Evolutionary conservation across 495 filamentous ascomycete genomes (phyloP).

Genomic region (Hypoxylon cercidicola): DNA sequence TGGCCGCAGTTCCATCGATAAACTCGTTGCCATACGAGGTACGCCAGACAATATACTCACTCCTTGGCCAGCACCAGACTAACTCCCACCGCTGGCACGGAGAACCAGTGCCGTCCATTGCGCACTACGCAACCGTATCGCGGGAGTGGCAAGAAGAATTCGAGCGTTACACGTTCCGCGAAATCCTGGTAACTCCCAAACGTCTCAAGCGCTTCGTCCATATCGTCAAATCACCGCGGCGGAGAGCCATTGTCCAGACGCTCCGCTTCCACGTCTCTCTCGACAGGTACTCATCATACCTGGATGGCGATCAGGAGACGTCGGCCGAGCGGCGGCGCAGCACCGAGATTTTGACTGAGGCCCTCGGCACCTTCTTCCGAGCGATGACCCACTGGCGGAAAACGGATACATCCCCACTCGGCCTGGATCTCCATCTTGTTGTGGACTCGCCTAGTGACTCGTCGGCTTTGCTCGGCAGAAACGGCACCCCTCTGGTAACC

Average conservation of each 20-base stretch:
- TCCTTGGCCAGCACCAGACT: slow-evolving; percentile 27
- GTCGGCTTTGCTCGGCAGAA: slow-evolving; percentile 6
- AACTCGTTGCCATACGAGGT: slow-evolving; percentile 42
- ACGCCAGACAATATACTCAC: slow-evolving; percentile 37
- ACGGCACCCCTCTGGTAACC: slow-evolving; percentile 24
- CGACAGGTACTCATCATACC: slow-evolving; percentile 26
- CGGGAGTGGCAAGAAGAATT: slow-evolving; percentile 38
- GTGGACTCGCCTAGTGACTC: slow-evolving; percentile 37
- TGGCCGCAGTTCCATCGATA: slow-evolving; percentile 27
- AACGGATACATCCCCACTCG: slow-evolving; percentile 32
- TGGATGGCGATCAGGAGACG: slow-evolving; percentile 28
- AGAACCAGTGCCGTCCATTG: slow-evolving; percentile 6
- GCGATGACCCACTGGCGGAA: slow-evolving; percentile 28
- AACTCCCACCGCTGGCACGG: slow-evolving; percentile 14
- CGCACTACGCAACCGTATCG: slow-evolving; percentile 31
- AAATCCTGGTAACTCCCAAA: slow-evolving; percentile 26
- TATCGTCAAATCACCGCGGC: slow-evolving; percentile 28
- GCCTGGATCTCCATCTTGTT: slow-evolving; percentile 31
- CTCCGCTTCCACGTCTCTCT: slow-evolving; percentile 36
- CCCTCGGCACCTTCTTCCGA: slow-evolving; percentile 24
- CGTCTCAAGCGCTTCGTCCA: slow-evolving; percentile 30
- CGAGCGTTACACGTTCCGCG: slow-evolving; percentile 30
- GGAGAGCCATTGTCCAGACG: slow-evolving; percentile 31
- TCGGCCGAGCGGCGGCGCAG: slow-evolving; percentile 28
- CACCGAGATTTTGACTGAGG: slow-evolving; percentile 26